Base-by-base conservation (phyloP, 768 basidiomycete genomes). In the Daedalea quercina region DNA sequence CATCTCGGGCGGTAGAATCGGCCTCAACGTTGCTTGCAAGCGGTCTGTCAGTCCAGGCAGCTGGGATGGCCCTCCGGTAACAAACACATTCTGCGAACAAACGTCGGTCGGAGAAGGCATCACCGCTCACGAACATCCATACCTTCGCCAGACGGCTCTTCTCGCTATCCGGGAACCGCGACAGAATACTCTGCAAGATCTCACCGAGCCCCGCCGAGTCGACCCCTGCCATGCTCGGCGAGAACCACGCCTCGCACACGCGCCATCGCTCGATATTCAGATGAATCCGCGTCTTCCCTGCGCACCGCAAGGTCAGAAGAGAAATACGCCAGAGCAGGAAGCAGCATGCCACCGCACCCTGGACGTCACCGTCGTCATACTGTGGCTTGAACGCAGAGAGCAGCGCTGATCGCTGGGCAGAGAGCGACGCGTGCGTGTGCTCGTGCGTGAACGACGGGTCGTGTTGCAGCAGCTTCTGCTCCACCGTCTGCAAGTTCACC, bases 171-270 rank as follows among this genome's bases (percentile, higher is more conserved):
- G 76, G 68, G 70, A 93, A 92, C 48, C 85, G 72, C 42, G 79
- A 75, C 48, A 99, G 76, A 44, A 97, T 78, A 63, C 82, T 88
- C 61, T 90, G 92, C 17, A 94, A 70, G 2, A 97, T 82, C 68
- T 99, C 96, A n/a, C 86, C 88, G 9, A 99, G 69, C 0, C 96
- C 96, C 0, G 96, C 95, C 12, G 86, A 90, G 67, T 98, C 96
- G 17, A 95, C 76, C 1, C 96, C 95, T 1, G 91, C 94, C 81
- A 96, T 94, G n/a, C 73, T 75, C 0, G 95, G 95, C 24, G 89
- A 85, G 71, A 95, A 96, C 76, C 87, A 93, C 1, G 91, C 81
- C 70, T 98, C 96, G 57, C 88, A 90, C 8, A 89, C 92, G 34
- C 94, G 77, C 77, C 89, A 91, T 37, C 93, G 76, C 71, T 98